Evolutionary conservation across 129 eudicot species (phyloP).

Genomic region (Helianthus tuberosus): DNA sequence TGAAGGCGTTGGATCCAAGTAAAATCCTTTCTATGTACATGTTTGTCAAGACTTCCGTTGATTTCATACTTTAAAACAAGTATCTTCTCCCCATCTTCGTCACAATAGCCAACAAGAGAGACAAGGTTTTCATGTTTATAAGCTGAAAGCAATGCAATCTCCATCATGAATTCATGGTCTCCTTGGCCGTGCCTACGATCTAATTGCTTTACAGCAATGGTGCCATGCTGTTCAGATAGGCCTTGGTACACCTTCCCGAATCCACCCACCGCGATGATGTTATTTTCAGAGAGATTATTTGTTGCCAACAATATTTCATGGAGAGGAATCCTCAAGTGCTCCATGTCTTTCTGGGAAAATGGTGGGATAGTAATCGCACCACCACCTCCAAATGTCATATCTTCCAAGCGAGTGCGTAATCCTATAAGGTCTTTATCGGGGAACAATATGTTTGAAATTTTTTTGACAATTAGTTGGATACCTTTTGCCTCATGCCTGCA

Average conservation of each 20-base stretch:
- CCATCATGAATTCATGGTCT: slow-evolving; percentile 22
- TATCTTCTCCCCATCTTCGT: slow-evolving; percentile 12
- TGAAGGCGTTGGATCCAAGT: slow-evolving; percentile 16
- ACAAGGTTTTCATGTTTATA: slow-evolving; percentile 26
- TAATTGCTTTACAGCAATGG: slow-evolving; percentile 1
- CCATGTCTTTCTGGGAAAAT: slow-evolving; percentile 5
- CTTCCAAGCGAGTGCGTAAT: background rate
- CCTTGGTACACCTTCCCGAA: slow-evolving; percentile 41
- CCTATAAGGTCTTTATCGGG: background rate
- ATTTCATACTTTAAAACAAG: slow-evolving; percentile 15
- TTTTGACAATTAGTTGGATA: background rate
- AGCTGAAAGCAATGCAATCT: slow-evolving; percentile 15
- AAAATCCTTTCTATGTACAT: slow-evolving; percentile 9
- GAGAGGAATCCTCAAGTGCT: slow-evolving; percentile 29
- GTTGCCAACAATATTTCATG: slow-evolving; percentile 37
- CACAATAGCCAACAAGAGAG: slow-evolving; percentile 21
- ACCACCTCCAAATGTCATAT: background rate
- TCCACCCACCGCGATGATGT: slow-evolving; percentile 17
- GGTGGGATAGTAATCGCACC: background rate
- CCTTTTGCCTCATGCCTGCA: slow-evolving; percentile 4
- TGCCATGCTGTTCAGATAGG: slow-evolving; percentile 13
- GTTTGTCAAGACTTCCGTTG: slow-evolving; percentile 17
- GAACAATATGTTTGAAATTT: background rate
- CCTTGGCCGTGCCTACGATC: slow-evolving; percentile 11
- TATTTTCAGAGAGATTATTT: slow-evolving; percentile 18